Conservation (phyloP, 1,139 yeast species). For the Martiniozyma asiatica region DNA sequence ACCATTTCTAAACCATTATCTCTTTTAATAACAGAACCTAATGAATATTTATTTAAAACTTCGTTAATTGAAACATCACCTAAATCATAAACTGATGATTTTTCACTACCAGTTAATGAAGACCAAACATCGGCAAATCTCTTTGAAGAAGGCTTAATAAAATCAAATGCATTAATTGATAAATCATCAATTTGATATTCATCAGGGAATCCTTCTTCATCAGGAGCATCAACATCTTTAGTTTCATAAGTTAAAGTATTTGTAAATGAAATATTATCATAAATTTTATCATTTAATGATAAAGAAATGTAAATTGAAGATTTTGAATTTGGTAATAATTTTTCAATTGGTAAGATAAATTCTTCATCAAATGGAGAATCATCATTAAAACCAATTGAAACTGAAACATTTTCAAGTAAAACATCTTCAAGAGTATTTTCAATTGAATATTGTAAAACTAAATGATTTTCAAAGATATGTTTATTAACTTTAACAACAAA, state of each 20-base stretch:
- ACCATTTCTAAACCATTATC: conserved; percentile 52
- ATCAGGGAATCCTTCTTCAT: conserved; percentile 85
- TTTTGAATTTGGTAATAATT: conserved; percentile 56
- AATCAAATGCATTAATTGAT: conserved; percentile 71
- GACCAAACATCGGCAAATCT: conserved; percentile 69
- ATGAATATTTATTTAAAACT: conserved; percentile 43
- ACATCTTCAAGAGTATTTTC: conserved; percentile 75
- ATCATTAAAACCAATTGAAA: conserved; percentile 51
- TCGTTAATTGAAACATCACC: conserved; percentile 30
- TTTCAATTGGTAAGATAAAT: conserved; percentile 62
- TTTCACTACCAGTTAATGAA: conserved; percentile 52
- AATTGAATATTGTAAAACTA: conserved; percentile 77
- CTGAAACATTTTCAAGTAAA: conserved; percentile 69
- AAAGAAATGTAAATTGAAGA: conserved; percentile 77
- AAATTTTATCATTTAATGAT: conserved; percentile 32
- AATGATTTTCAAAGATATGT: conserved; percentile 65
- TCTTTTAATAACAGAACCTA: conserved; percentile 58
- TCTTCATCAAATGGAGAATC: conserved; percentile 47
- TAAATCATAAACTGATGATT: conserved; percentile 47
- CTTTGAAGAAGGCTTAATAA: conserved; percentile 64
- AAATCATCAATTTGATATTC: conserved; percentile 85
- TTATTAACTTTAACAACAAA: conserved; percentile 78
- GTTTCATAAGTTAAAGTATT: conserved; percentile 66
- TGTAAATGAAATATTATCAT: conserved; percentile 43
- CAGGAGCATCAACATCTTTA: conserved; percentile 68